Conservation (phyloP, 305 asterid species). For the Fraxinus sp. region DNA sequence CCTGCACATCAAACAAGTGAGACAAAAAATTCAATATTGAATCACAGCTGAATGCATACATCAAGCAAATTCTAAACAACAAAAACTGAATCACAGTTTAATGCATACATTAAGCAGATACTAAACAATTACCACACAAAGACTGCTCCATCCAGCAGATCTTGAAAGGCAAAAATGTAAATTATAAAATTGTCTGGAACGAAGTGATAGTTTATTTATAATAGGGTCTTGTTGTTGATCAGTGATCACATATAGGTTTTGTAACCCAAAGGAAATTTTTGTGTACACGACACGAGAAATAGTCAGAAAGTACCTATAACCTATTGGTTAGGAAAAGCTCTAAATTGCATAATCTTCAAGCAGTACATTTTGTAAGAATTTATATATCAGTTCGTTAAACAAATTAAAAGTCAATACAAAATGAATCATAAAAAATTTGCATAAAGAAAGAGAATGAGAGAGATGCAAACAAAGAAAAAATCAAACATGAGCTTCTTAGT, state of each 20-base stretch:
- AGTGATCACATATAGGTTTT: not conserved
- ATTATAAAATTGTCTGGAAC: not conserved
- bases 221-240: not conserved
- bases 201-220: not conserved
- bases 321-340: not conserved
- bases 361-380: not conserved
- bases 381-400: not conserved
- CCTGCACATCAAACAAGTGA: not conserved
- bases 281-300: not conserved
- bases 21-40: not conserved
- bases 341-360: not conserved
- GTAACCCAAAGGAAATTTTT: not conserved
- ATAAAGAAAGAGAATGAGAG: not conserved
- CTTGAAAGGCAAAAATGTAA: not conserved
- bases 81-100: not conserved
- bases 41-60: conserved; percentile 12
- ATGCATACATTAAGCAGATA: conserved; percentile 16
- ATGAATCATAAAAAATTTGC: not conserved
- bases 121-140: not conserved
- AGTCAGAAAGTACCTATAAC: not conserved
- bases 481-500: not conserved
- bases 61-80: conserved; percentile 13
- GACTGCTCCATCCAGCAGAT: conserved; percentile 12
- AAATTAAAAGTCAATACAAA: not conserved
- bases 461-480: not conserved